Evolutionary conservation across 2,329 filamentous ascomycete species (phyloP).

Genomic region (Huntiella bhutanensis): DNA sequence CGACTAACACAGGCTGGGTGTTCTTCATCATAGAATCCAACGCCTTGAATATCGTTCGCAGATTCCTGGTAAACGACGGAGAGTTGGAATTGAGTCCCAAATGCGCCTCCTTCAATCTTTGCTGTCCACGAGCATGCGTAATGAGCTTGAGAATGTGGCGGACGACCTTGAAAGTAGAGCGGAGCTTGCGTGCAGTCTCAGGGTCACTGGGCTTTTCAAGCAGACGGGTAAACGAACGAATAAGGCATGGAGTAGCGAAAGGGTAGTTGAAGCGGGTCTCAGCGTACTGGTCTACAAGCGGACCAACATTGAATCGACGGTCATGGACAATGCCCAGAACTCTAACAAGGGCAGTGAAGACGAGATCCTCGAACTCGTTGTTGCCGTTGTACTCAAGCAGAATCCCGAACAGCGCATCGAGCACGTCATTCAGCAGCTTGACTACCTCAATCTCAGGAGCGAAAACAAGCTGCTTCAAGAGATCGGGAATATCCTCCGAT

Average conservation of each 20-base stretch:
- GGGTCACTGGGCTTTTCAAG: constrained; percentile 68
- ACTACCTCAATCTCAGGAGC: constrained; percentile 96
- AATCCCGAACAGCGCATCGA: constrained; percentile 81
- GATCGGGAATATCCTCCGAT: constrained; percentile 48
- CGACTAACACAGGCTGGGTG: constrained; percentile 65
- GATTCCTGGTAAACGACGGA: constrained; percentile 57
- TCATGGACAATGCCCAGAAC: constrained; percentile 90
- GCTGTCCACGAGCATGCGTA: constrained; percentile 68
- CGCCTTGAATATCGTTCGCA: constrained; percentile 75
- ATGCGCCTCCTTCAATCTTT: constrained; percentile 71
- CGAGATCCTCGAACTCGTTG: constrained; percentile 78
- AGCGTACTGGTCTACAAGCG: constrained; percentile 80
- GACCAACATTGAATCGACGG: constrained; percentile 75
- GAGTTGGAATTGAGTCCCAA: constrained; percentile 66
- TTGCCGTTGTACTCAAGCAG: constrained; percentile 80
- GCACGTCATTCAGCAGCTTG: constrained; percentile 74
- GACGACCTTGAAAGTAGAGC: constrained; percentile 87
- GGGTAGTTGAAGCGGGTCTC: constrained; percentile 82
- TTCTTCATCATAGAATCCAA: constrained; percentile 82
- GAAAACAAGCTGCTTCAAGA: constrained; percentile 72
- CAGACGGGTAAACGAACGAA: constrained; percentile 70
- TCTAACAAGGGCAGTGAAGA: constrained; percentile 77
- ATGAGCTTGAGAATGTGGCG: constrained; percentile 89
- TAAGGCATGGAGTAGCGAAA: constrained; percentile 72
- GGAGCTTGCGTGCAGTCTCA: constrained; percentile 64